phyloP scores from a whole-genome alignment of 192 early-diverging fungal genomes.

The Podochytrium sp. region DNA sequence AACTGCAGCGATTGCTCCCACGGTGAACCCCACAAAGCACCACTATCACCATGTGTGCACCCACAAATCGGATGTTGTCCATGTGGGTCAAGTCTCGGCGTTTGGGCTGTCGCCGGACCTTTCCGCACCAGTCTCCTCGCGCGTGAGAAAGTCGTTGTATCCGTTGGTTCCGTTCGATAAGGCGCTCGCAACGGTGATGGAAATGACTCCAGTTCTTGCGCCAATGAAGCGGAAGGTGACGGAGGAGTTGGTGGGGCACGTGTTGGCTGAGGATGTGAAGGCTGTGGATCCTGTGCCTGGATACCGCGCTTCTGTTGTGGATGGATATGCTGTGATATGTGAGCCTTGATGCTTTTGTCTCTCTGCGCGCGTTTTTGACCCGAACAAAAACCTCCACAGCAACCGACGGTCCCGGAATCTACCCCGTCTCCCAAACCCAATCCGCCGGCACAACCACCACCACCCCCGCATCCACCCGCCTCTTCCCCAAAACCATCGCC shows the following conservation, averaged over 20 bases:
- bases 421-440: slow-evolving; percentile 64
- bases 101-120: slow-evolving; percentile 18
- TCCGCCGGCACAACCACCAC: slow-evolving; percentile 56
- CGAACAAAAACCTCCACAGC: too few species aligned
- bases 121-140: slow-evolving; percentile 34
- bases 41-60: slow-evolving; percentile 37
- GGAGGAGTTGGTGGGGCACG: slow-evolving; percentile 59
- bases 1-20: not conserved
- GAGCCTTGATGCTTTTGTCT: slow-evolving; percentile 17
- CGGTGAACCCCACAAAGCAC: not conserved
- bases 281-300: slow-evolving; percentile 79
- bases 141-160: slow-evolving; percentile 81
- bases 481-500: slow-evolving; percentile 67
- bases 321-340: slow-evolving; percentile 92
- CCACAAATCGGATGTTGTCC: slow-evolving; percentile 36
- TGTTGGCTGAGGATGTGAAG: slow-evolving; percentile 76
- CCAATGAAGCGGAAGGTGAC: slow-evolving; percentile 46
- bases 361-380: too few species aligned
- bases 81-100: not conserved
- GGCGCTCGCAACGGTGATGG: slow-evolving; percentile 63
- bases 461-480: not conserved
- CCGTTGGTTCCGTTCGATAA: slow-evolving; percentile 75
- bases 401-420: slow-evolving; percentile 79
- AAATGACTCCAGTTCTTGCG: slow-evolving; percentile 37
- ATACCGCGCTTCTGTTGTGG: slow-evolving; percentile 86